These are phyloP conservation scores for Botrytis byssoidea DNA, from an alignment of 2,329 filamentous ascomycete species.

Conservation along the genomic window DNA sequence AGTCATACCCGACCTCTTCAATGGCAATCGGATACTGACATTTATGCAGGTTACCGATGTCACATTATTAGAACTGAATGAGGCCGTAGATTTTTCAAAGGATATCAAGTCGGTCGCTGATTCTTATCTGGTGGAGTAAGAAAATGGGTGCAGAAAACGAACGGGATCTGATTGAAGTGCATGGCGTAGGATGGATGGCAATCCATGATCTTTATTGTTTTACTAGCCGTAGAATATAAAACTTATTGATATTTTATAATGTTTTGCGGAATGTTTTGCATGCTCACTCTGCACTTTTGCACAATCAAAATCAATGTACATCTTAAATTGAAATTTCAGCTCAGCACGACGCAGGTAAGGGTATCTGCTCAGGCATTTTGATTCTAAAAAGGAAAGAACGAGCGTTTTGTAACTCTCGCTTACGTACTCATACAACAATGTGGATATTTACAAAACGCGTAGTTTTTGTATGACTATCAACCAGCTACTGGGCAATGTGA, in stretches of 20 bases:
- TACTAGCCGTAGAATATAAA: conserved; percentile 27
- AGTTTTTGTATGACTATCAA: not conserved
- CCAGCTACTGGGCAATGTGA: conserved; percentile 8
- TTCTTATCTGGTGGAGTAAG: conserved; percentile 72
- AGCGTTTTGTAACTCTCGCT: conserved; percentile 10
- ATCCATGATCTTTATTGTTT: conserved; percentile 23
- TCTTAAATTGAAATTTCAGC: not conserved
- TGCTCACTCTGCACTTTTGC: not conserved
- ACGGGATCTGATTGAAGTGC: conserved; percentile 26
- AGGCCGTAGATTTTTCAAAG: conserved; percentile 80
- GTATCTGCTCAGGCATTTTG: not conserved
- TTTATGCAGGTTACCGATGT: conserved; percentile 62
- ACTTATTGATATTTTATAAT: conserved; percentile 6
- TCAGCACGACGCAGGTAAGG: not conserved
- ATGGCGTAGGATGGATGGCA: conserved; percentile 30
- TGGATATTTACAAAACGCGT: conserved; percentile 1
- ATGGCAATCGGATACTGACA: conserved; percentile 33
- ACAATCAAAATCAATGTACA: not conserved
- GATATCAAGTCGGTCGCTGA: conserved; percentile 76
- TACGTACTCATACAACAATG: conserved; percentile 15
- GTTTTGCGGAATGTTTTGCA: not conserved
- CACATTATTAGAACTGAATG: conserved; percentile 69
- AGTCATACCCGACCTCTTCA: conserved; percentile 41
- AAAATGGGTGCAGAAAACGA: conserved; percentile 29
- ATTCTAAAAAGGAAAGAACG: conserved; percentile 6